Evolutionary conservation across 192 early-diverging fungal species (phyloP), one percentile per base, ranked within the genome.

Genomic region (Entomortierella parvispora): DNA sequence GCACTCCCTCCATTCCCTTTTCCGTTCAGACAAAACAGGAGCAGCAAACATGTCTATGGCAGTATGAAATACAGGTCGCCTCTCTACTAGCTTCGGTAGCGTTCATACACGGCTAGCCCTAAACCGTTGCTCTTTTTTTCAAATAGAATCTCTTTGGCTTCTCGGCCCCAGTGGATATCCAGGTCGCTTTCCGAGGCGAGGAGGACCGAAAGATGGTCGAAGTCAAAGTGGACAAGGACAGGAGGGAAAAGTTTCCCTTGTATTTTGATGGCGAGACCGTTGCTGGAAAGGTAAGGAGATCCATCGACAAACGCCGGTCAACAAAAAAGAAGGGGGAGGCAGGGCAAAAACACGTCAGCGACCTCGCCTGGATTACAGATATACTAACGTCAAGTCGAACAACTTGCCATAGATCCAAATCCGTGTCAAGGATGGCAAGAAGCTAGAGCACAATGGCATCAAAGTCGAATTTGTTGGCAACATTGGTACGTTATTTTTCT

Each of bases 181-280:
- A 93, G 62, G 83, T 99, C 56, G 80, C 83, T 22, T 90, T 96
- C 61, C 81, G 87, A 47, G 93, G 88, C 58, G 96, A 98, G 80
- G 93, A 97, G 58, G 75, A 93, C 60, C 87, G 96, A 60, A 95
- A 97, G 71, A 83, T 90, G 79, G 90, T 99, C 18, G 97, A 99
- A 65, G 95, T 94, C 68, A 93, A 95, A 61, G 90, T 95, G 7
- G 93, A 95, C 62, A 97, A 96, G 83, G 95, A 98, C 74, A 88
- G 90, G 53, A 93, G 93, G 65, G 90, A 95, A 51, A 95, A 92
- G 69, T 93, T 93, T 58, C 98, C 98, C 20, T 86, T 99, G 17
- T 99, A 97, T 78, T 93, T 97, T 82, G 98, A 99, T 80, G 96
- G 96, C n/a, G 98, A 99, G 74, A 85, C 90, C 5, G 92, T 99